Percentiles rank a stretch among this genome's conserved stretches.
These are phyloP conservation scores for Trichocladium antarcticum DNA, from an alignment of 495 filamentous ascomycete species.

Conservation along the genomic window DNA sequence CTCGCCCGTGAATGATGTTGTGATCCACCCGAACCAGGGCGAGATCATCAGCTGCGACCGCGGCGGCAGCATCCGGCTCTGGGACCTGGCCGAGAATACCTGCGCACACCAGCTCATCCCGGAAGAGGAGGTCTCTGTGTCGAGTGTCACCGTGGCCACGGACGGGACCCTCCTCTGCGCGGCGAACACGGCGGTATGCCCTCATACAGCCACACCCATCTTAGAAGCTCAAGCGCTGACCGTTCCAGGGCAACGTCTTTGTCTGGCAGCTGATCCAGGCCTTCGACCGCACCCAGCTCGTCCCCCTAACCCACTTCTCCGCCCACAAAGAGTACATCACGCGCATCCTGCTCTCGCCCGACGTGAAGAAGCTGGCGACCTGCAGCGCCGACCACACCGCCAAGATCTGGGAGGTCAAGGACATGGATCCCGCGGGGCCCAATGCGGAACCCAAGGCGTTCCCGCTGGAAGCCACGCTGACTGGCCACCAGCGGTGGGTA, in stretches of 20 bases:
- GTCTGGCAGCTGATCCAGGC: conserved; percentile 87
- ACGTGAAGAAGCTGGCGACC: conserved; percentile 93
- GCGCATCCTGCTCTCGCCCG: conserved; percentile 87
- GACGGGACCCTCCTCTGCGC: conserved; percentile 92
- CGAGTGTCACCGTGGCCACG: conserved; percentile 89
- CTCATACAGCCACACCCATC: neutral
- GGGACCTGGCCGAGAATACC: conserved; percentile 94
- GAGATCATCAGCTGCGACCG: conserved; percentile 95
- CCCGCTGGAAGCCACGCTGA: conserved; percentile 77
- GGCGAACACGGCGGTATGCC: conserved; percentile 74
- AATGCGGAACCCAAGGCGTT: conserved; percentile 40
- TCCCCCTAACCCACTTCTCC: conserved; percentile 84
- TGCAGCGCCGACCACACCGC: conserved; percentile 97
- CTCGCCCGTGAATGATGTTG: conserved; percentile 82
- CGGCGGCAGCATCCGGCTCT: conserved; percentile 83
- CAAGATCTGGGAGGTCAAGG: conserved; percentile 88
- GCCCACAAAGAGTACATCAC: conserved; percentile 93
- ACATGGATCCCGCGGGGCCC: conserved; percentile 39
- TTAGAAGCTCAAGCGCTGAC: neutral
- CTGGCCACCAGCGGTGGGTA: conserved; percentile 95
- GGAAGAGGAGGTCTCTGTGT: conserved; percentile 84
- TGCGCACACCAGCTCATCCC: conserved; percentile 95
- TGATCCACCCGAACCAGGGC: conserved; percentile 96
- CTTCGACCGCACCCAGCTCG: conserved; percentile 71
- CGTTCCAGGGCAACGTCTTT: conserved; percentile 76